Evolutionary conservation across 1,284 basidiomycete genomes (phyloP).

Genomic region (Sanguinoderma infundibulare): DNA sequence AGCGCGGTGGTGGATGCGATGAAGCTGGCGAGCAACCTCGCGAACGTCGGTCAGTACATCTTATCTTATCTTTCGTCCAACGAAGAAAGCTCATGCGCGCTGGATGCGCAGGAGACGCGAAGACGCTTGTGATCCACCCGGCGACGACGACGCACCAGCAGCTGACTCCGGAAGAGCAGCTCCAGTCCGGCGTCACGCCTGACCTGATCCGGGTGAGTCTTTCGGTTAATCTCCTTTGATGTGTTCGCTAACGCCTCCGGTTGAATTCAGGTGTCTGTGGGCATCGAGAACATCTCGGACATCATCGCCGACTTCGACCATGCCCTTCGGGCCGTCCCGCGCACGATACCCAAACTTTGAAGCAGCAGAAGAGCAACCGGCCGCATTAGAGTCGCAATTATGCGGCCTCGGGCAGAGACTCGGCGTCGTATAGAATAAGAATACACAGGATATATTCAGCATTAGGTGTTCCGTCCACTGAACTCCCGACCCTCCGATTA

Average conservation of each 20-base stretch:
- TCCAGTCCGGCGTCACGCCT: slow-evolving; percentile 74
- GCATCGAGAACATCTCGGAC: slow-evolving; percentile 87
- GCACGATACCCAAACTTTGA: neutral
- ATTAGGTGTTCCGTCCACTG: neutral
- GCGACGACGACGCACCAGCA: slow-evolving; percentile 85
- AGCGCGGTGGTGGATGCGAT: slow-evolving; percentile 76
- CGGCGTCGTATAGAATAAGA: neutral
- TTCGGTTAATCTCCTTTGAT: neutral
- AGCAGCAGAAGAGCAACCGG: neutral
- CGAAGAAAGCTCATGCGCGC: too few species aligned
- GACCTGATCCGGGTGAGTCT: slow-evolving; percentile 77
- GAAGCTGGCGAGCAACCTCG: slow-evolving; percentile 77
- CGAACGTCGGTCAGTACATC: slow-evolving; percentile 64
- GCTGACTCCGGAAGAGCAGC: slow-evolving; percentile 71
- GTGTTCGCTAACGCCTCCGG: neutral
- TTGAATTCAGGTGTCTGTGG: slow-evolving; percentile 57
- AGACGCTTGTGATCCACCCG: neutral
- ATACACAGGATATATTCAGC: neutral
- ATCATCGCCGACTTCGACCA: slow-evolving; percentile 87
- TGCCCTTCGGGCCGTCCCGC: slow-evolving; percentile 45
- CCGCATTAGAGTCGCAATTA: neutral
- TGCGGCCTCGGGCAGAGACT: neutral
- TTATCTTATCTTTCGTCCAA: neutral
- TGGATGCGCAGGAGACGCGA: slow-evolving; percentile 1
- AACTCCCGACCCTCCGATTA: neutral